Percentiles rank a stretch among this genome's conserved stretches.
Evolutionary conservation across 345 rosid species (phyloP).

Genomic region (Aethionema arabicum): DNA sequence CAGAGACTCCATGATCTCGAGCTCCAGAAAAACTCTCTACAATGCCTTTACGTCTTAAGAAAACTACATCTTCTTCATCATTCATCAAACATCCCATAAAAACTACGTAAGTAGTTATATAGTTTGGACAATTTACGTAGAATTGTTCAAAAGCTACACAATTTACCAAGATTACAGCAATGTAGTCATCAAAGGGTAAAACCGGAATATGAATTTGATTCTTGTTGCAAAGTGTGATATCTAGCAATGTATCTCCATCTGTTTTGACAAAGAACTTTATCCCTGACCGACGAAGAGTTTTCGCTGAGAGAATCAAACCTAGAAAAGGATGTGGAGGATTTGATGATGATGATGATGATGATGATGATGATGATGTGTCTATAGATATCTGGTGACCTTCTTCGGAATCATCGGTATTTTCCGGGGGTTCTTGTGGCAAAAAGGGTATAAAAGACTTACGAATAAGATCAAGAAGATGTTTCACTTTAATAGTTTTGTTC

Average conservation of each 20-base stretch:
- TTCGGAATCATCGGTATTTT: not conserved
- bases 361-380: too few relatives aligned
- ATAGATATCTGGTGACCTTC: too few relatives aligned
- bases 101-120: conserved; percentile 44
- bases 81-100: conserved; percentile 50
- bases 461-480: conserved; percentile 47
- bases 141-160: conserved; percentile 52
- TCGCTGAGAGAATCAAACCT: conserved; percentile 35
- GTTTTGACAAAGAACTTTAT: conserved; percentile 30
- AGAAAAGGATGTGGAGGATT: conserved; percentile 17
- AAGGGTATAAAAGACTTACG: not conserved
- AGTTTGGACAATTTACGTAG: conserved; percentile 37
- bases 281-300: conserved; percentile 42
- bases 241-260: conserved; percentile 40
- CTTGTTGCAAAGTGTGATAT: conserved; percentile 31
- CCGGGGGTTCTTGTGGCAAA: not conserved
- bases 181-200: conserved; percentile 38
- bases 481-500: not conserved
- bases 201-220: conserved; percentile 48
- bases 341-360: too few relatives aligned
- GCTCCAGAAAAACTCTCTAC: conserved; percentile 5
- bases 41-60: conserved; percentile 18
- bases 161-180: conserved; percentile 42
- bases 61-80: conserved; percentile 38
- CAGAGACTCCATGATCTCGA: conserved; percentile 42